phyloP scores from a whole-genome alignment of 495 filamentous ascomycete species.

The Bombardia bombarda region DNA sequence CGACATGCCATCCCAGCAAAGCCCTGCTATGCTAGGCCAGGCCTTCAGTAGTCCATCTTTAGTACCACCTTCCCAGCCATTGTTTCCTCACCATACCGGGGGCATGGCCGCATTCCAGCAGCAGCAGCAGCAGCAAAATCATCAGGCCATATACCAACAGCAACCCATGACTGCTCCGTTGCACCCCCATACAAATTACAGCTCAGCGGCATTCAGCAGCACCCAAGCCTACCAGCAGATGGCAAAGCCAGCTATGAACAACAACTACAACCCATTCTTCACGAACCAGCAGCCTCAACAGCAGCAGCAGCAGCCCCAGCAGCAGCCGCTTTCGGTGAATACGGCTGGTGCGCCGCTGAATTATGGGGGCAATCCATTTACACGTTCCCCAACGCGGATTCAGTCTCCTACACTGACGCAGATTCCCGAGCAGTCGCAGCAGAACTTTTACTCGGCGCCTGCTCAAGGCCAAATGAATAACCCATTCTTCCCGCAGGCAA shows the following conservation, averaged over 20 bases:
- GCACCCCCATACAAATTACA: slow-evolving; percentile 49
- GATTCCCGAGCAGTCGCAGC: slow-evolving; percentile 44
- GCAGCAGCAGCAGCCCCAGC: slow-evolving; percentile 18
- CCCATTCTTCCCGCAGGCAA: slow-evolving; percentile 44
- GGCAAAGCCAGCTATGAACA: slow-evolving; percentile 25
- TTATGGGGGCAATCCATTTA: slow-evolving; percentile 36
- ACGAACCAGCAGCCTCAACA: slow-evolving; percentile 28
- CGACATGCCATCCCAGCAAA: slow-evolving; percentile 34
- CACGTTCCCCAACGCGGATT: slow-evolving; percentile 37
- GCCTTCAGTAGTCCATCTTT: slow-evolving; percentile 70
- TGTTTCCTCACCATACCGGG: slow-evolving; percentile 81
- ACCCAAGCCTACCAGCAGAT: slow-evolving; percentile 41
- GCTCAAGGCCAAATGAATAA: slow-evolving; percentile 37
- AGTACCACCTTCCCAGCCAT: slow-evolving; percentile 47
- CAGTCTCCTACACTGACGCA: slow-evolving; percentile 37
- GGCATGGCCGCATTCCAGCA: slow-evolving; percentile 55
- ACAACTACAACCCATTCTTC: slow-evolving; percentile 66
- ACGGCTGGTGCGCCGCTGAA: slow-evolving; percentile 23
- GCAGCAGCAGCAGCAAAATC: slow-evolving; percentile 32
- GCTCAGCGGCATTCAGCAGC: slow-evolving; percentile 33
- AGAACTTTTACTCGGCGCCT: slow-evolving; percentile 37
- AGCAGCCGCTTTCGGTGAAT: slow-evolving; percentile 30
- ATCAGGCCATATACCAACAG: slow-evolving; percentile 39
- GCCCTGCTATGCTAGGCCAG: slow-evolving; percentile 44
- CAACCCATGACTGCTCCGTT: slow-evolving; percentile 53